Evolutionary conservation across 768 basidiomycete genomes (phyloP).

Genomic region (Suillus plorans): DNA sequence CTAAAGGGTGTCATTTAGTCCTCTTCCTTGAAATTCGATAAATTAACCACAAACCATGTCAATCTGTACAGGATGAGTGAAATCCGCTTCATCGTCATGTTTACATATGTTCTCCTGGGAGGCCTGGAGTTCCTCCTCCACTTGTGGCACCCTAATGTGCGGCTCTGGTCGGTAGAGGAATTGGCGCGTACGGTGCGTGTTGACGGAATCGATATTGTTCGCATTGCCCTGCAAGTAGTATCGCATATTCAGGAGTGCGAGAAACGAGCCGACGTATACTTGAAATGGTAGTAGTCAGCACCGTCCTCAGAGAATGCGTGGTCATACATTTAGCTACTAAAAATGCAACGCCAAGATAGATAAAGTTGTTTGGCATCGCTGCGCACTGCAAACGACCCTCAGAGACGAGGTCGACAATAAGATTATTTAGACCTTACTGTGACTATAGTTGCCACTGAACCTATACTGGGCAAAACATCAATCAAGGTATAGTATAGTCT

Average conservation of each 20-base stretch:
- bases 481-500: not conserved
- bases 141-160: not conserved
- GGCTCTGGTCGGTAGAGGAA: not conserved
- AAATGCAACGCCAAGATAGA: constrained; percentile 3
- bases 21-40: not conserved
- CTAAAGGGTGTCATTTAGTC: not conserved
- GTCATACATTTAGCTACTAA: constrained; percentile 2
- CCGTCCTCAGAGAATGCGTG: not conserved
- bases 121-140: not conserved
- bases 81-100: not conserved
- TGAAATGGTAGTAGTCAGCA: not conserved
- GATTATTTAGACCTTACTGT: not conserved
- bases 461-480: not conserved
- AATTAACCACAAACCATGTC: not conserved
- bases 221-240: not conserved
- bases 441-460: not conserved
- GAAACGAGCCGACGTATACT: constrained; percentile 3
- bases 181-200: not conserved
- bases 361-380: not conserved
- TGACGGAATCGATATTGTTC: not conserved
- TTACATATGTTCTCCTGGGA: not conserved
- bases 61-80: not conserved
- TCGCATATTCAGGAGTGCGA: not conserved
- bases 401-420: not conserved
- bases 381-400: not conserved